Percentiles rank a stretch among this genome's conserved stretches.
phyloP scores from a whole-genome alignment of 345 rosid genomes.

The Cardamine occulta region DNA sequence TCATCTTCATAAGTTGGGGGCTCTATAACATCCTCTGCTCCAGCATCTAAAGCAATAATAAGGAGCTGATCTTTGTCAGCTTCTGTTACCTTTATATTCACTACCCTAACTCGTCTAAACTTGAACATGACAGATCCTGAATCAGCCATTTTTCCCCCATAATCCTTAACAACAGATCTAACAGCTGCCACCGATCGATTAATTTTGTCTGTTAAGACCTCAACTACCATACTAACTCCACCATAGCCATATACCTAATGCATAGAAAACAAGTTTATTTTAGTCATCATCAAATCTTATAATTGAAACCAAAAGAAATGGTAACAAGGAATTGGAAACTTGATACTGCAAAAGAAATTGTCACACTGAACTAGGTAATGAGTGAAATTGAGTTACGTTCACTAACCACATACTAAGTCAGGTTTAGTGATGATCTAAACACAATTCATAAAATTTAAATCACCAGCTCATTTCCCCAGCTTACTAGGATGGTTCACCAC shows the following conservation, averaged over 20 bases:
- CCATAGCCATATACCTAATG: constrained; percentile 91
- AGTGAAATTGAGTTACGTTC: not conserved
- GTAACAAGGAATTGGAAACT: too few species aligned
- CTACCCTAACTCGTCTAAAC: constrained; percentile 79
- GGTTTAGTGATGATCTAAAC: constrained; percentile 2
- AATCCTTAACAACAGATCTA: constrained; percentile 81
- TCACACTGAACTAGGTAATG: not conserved
- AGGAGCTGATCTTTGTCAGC: constrained; percentile 87
- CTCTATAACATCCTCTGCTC: constrained; percentile 95
- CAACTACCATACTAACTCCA: constrained; percentile 90
- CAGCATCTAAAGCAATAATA: constrained; percentile 77
- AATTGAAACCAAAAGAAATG: not conserved
- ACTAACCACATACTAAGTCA: not conserved
- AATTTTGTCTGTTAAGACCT: constrained; percentile 89
- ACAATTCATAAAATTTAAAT: not conserved
- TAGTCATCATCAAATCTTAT: constrained; percentile 19
- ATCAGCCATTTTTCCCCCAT: constrained; percentile 95
- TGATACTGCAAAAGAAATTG: not conserved
- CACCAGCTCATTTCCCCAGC: not conserved
- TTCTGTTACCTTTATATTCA: constrained; percentile 70
- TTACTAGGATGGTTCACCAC: constrained; percentile 9
- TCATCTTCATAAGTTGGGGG: constrained; percentile 76
- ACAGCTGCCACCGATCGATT: constrained; percentile 83
- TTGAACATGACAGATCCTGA: constrained; percentile 93
- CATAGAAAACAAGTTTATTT: constrained; percentile 14